Evolutionary conservation across 2,329 filamentous ascomycete genomes (phyloP).

Genomic region (Harringtonia aguacate): DNA sequence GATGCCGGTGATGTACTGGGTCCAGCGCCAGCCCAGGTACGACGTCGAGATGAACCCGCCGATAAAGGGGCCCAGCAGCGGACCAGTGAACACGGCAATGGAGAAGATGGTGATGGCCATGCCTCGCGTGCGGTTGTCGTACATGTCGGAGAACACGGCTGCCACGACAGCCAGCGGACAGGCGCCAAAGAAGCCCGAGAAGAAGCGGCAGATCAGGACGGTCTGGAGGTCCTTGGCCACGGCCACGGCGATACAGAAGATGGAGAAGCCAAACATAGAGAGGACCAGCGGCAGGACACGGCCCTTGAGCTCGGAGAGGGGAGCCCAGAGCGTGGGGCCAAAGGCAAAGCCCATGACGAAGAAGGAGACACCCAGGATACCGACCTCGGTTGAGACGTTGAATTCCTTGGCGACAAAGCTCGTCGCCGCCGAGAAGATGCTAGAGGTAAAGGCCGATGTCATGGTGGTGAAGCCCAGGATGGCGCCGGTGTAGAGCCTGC

Average conservation of each 20-base stretch:
- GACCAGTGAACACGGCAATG: conserved; percentile 55
- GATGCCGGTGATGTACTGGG: conserved; percentile 51
- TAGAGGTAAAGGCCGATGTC: conserved; percentile 60
- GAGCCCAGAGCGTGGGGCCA: conserved; percentile 60
- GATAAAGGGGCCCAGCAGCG: conserved; percentile 56
- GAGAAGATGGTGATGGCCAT: conserved; percentile 47
- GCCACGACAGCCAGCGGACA: conserved; percentile 59
- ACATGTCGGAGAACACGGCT: conserved; percentile 64
- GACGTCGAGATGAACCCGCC: conserved; percentile 56
- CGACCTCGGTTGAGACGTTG: conserved; percentile 49
- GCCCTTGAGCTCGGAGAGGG: conserved; percentile 61
- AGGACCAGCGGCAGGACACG: conserved; percentile 51
- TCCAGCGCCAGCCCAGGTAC: conserved; percentile 63
- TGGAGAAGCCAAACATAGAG: conserved; percentile 57
- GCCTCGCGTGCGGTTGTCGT: conserved; percentile 51
- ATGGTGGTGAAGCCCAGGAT: conserved; percentile 67
- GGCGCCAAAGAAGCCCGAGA: conserved; percentile 61
- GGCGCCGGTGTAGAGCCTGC: conserved; percentile 48
- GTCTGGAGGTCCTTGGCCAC: conserved; percentile 58
- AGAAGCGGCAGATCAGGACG: conserved; percentile 62
- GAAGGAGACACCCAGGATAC: conserved; percentile 53
- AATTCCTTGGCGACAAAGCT: conserved; percentile 44
- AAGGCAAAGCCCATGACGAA: conserved; percentile 65
- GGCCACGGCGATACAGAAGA: conserved; percentile 56
- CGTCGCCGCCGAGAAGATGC: conserved; percentile 63